These are phyloP conservation scores for Hypoxylon sp. DNA, from an alignment of 2,329 filamentous ascomycete species.

Conservation along the genomic window DNA sequence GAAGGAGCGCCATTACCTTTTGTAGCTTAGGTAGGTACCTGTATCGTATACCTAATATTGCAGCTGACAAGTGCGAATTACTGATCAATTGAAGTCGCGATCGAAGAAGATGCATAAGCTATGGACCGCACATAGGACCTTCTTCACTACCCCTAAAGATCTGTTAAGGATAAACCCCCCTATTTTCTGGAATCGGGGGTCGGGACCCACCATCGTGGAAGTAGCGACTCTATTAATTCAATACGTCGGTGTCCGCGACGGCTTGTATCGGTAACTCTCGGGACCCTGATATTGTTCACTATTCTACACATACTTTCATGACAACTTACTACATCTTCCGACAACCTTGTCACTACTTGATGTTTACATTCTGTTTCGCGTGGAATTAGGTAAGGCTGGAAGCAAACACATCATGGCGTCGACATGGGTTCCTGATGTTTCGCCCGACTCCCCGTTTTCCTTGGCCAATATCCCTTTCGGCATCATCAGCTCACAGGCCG, in stretches of 20 bases:
- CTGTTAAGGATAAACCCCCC: background rate
- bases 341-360: background rate
- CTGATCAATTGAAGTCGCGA: too few species aligned
- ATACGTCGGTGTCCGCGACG: too few species aligned
- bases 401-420: constrained; percentile 41
- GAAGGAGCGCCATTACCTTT: too few species aligned
- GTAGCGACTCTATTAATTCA: background rate
- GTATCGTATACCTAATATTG: too few species aligned
- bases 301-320: background rate
- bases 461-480: constrained; percentile 87
- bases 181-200: background rate
- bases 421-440: constrained; percentile 54
- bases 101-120: too few species aligned
- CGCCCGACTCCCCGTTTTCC: constrained; percentile 71
- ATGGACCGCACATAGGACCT: too few species aligned
- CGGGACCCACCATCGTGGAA: background rate
- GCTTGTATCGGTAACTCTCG: background rate
- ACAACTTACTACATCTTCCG: background rate
- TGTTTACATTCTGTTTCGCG: background rate
- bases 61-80: too few species aligned
- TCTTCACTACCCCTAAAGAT: too few species aligned
- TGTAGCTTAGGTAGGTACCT: too few species aligned
- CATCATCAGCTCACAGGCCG: constrained; percentile 77
- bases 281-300: background rate
- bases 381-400: background rate